Evolutionary conservation across 306 rosid genomes (phyloP).

Genomic region (Notholithocarpus densiflorus): DNA sequence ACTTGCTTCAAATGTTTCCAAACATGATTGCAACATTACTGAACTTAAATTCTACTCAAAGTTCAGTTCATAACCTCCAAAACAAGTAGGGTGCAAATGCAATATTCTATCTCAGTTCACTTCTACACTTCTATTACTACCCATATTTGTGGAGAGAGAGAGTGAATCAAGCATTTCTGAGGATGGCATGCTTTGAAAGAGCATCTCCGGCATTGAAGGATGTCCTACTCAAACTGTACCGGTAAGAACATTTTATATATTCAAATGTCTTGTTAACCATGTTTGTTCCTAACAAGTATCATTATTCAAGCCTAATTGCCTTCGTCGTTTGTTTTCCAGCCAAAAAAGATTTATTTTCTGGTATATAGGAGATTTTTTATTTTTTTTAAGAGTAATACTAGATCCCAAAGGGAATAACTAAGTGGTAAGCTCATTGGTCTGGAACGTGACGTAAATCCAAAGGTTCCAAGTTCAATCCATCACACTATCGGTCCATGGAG

Average conservation of each 20-base stretch:
- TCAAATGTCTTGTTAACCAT: not conserved
- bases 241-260: constrained; percentile 41
- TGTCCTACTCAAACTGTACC: constrained; percentile 61
- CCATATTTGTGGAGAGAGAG: not conserved
- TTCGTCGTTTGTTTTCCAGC: not conserved
- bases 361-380: too few species aligned
- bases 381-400: too few species aligned
- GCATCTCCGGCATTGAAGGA: constrained; percentile 73
- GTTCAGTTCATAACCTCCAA: constrained; percentile 27
- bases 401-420: too few species aligned
- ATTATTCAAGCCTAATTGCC: not conserved
- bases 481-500: too few species aligned
- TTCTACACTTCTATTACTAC: not conserved
- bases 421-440: too few species aligned
- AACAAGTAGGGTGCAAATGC: constrained; percentile 8
- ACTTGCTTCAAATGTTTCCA: constrained; percentile 61
- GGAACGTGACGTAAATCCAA: fast-evolving
- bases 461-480: too few species aligned
- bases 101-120: constrained; percentile 19
- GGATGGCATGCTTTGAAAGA: constrained; percentile 80
- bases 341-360: too few species aligned
- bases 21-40: constrained; percentile 50
- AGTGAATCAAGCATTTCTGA: constrained; percentile 9
- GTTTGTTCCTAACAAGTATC: too few species aligned
- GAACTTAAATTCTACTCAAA: constrained; percentile 65